A percentile compares a stretch with the other conserved stretches of the same genome.
Evolutionary conservation across 108 stramenopile genomes (phyloP).

Genomic region (Epipyxis sp.): DNA sequence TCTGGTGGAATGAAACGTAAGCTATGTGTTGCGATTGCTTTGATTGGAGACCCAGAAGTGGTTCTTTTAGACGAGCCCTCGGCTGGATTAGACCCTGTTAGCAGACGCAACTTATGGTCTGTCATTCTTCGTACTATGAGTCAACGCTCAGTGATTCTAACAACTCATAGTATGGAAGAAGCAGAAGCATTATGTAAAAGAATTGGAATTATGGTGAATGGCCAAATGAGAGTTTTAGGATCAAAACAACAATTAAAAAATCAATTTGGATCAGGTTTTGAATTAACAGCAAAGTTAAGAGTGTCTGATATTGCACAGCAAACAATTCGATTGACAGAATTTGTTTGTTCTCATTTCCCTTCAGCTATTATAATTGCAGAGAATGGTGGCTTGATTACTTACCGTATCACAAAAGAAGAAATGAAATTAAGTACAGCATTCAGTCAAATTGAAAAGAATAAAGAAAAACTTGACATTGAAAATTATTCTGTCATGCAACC

Average conservation of each 20-base stretch:
- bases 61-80: conserved; percentile 39
- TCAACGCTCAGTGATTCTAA: conserved; percentile 25
- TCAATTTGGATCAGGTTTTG: conserved; percentile 51
- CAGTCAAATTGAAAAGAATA: neutral
- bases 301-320: neutral
- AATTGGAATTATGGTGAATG: conserved; percentile 51
- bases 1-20: conserved; percentile 83
- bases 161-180: conserved; percentile 28
- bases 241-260: neutral
- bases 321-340: neutral
- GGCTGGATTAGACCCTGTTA: conserved; percentile 34
- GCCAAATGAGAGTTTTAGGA: conserved; percentile 34
- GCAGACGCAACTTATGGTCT: conserved; percentile 13
- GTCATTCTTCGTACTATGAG: conserved; percentile 7
- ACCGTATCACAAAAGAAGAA: neutral
- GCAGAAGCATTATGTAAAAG: conserved; percentile 10
- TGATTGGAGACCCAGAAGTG: conserved; percentile 34
- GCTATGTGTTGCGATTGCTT: conserved; percentile 44
- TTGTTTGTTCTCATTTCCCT: neutral
- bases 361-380: neutral
- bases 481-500: neutral
- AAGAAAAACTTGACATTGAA: neutral
- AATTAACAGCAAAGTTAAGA: conserved; percentile 48
- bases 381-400: conserved; percentile 6
- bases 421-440: neutral